Evolutionary conservation across 371 early-diverging fungal species (phyloP).

Genomic region (Phascolomyces articulosus): DNA sequence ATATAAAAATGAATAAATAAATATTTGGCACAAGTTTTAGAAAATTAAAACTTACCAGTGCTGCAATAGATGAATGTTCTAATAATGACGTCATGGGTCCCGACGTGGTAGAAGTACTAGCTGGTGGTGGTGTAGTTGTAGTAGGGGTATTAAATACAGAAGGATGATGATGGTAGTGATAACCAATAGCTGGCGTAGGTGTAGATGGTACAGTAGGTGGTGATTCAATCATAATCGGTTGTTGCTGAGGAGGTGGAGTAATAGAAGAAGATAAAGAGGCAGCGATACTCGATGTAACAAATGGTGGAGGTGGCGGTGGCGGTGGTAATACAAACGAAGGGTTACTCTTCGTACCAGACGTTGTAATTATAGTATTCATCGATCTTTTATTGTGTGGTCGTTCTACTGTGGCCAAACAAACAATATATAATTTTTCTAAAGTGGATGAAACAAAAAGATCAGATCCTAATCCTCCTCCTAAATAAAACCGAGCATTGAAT

Average conservation of each 20-base stretch:
- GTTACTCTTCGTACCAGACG: too few species aligned
- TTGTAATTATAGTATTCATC: too few species aligned
- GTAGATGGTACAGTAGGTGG: background rate
- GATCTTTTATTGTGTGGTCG: too few species aligned
- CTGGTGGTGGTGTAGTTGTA: background rate
- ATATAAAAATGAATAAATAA: background rate
- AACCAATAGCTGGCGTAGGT: background rate
- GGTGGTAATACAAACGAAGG: too few species aligned
- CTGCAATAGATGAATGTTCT: background rate
- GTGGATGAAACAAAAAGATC: conserved; percentile 37
- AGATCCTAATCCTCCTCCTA: conserved; percentile 66
- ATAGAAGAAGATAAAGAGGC: background rate
- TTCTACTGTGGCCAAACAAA: conserved; percentile 4
- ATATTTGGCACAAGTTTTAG: background rate
- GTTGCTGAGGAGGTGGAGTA: background rate
- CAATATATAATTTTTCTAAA: conserved; percentile 22
- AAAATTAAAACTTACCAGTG: background rate
- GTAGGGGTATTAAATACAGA: background rate
- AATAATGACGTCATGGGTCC: background rate
- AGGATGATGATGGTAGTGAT: background rate
- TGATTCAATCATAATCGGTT: background rate
- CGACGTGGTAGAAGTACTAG: background rate
- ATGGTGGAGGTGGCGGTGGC: too few species aligned
- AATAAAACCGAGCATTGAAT: conserved; percentile 47
- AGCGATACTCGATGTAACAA: too few species aligned